Evolutionary conservation across 2,329 filamentous ascomycete species (phyloP).

Genomic region (Ascocoryne sarcoides): DNA sequence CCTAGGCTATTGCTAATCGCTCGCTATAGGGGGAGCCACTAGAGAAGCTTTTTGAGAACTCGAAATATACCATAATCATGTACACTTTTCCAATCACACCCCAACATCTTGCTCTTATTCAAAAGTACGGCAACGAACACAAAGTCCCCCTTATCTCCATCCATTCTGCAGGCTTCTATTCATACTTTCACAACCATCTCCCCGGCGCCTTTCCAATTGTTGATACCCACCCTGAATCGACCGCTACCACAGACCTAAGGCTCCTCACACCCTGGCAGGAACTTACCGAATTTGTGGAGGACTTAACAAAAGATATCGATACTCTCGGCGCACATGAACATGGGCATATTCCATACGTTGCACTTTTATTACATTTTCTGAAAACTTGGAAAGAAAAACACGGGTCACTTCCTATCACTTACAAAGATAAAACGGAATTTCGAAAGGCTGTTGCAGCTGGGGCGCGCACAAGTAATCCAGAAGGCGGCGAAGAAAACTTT

Average conservation of each 20-base stretch:
- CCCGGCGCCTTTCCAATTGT: constrained; percentile 82
- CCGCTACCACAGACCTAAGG: constrained; percentile 75
- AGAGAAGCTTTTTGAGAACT: constrained; percentile 29
- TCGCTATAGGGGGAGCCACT: constrained; percentile 2
- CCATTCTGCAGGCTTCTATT: constrained; percentile 88
- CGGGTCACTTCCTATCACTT: constrained; percentile 60
- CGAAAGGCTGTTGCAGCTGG: constrained; percentile 58
- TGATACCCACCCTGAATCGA: constrained; percentile 88
- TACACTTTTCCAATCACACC: constrained; percentile 49
- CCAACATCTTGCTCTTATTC: constrained; percentile 41
- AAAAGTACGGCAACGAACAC: constrained; percentile 41
- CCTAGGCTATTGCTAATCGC: constrained; percentile 9
- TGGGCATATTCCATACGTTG: constrained; percentile 82
- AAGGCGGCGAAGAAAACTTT: constrained; percentile 93
- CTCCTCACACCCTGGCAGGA: constrained; percentile 82
- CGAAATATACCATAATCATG: constrained; percentile 50
- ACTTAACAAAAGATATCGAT: constrained; percentile 62
- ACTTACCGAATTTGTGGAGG: constrained; percentile 55
- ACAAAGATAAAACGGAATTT: constrained; percentile 82
- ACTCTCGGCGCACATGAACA: constrained; percentile 70
- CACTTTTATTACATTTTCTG: constrained; percentile 74
- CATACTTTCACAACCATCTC: constrained; percentile 72
- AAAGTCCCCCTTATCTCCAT: constrained; percentile 71
- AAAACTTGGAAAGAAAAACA: constrained; percentile 70
- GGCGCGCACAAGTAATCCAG: constrained; percentile 62